Conservation (phyloP, 2,329 filamentous ascomycete species). For the Alternaria infectoria region DNA sequence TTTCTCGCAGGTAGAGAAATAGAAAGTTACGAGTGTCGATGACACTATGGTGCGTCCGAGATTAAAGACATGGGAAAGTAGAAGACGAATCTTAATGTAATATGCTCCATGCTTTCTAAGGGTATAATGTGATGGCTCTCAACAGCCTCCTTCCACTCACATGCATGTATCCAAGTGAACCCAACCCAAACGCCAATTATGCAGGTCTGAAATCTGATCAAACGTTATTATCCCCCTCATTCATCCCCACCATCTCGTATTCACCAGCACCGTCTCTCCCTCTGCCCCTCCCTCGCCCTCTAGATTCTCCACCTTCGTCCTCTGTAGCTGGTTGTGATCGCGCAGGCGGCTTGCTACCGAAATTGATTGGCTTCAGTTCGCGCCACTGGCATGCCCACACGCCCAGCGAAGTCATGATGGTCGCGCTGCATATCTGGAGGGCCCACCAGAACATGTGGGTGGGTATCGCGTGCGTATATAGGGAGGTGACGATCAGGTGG, state of each 20-base stretch:
- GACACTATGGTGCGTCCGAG: not conserved
- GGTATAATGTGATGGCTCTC: constrained; percentile 22
- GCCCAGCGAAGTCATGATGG: constrained; percentile 72
- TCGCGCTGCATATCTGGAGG: constrained; percentile 65
- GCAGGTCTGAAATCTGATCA: constrained; percentile 32
- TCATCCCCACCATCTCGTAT: constrained; percentile 58
- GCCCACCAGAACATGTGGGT: constrained; percentile 87
- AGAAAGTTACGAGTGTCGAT: constrained; percentile 44
- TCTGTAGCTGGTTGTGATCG: constrained; percentile 34
- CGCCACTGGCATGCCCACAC: constrained; percentile 92
- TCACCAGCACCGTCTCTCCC: constrained; percentile 55
- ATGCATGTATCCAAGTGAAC: constrained; percentile 14
- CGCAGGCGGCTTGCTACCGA: constrained; percentile 65
- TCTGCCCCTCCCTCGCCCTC: constrained; percentile 49
- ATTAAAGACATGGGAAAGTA: not conserved
- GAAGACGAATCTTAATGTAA: not conserved
- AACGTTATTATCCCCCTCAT: constrained; percentile 44
- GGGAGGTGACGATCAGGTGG: constrained; percentile 75
- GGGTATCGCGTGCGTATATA: constrained; percentile 81
- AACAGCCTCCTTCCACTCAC: constrained; percentile 2
- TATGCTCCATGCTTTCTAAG: constrained; percentile 8
- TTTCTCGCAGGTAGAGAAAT: constrained; percentile 45
- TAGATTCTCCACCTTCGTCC: constrained; percentile 48
- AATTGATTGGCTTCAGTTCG: constrained; percentile 86
- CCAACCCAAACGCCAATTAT: constrained; percentile 37